Evolutionary conservation across 345 rosid genomes (phyloP).

Genomic region (Camelina sativa): DNA sequence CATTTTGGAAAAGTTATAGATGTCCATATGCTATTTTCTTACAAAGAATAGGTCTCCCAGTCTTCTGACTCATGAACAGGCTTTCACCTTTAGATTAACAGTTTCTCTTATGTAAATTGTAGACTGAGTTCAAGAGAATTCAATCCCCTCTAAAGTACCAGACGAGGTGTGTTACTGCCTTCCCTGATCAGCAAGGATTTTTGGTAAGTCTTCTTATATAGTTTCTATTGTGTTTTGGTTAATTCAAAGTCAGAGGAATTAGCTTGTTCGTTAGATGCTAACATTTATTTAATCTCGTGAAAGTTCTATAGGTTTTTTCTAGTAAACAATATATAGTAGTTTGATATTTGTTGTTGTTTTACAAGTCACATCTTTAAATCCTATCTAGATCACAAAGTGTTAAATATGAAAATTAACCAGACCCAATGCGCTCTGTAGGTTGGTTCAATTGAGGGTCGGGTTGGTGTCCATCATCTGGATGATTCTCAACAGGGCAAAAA

Average conservation of each 20-base stretch:
- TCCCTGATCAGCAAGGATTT: constrained; percentile 99
- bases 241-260: neutral
- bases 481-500: constrained; percentile 79
- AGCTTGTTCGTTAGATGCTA: constrained; percentile 22
- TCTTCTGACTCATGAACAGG: neutral
- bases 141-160: constrained; percentile 90
- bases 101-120: constrained; percentile 29
- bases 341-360: neutral
- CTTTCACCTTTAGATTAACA: neutral
- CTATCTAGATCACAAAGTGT: constrained; percentile 2
- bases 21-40: neutral
- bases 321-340: neutral
- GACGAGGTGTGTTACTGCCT: constrained; percentile 94
- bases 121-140: constrained; percentile 92
- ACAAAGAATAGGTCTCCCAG: constrained; percentile 13
- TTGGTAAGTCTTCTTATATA: constrained; percentile 57
- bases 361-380: neutral
- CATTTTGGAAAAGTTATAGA: neutral
- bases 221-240: neutral
- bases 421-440: constrained; percentile 53
- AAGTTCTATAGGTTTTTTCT: neutral
- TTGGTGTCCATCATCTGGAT: constrained; percentile 97
- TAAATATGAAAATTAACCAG: constrained; percentile 22
- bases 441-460: constrained; percentile 99
- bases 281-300: constrained; percentile 4